A percentile compares a stretch with the other conserved stretches of the same genome.
Evolutionary conservation across 352 stramenopile species (phyloP).

Genomic region (Phytopythium aichiense): DNA sequence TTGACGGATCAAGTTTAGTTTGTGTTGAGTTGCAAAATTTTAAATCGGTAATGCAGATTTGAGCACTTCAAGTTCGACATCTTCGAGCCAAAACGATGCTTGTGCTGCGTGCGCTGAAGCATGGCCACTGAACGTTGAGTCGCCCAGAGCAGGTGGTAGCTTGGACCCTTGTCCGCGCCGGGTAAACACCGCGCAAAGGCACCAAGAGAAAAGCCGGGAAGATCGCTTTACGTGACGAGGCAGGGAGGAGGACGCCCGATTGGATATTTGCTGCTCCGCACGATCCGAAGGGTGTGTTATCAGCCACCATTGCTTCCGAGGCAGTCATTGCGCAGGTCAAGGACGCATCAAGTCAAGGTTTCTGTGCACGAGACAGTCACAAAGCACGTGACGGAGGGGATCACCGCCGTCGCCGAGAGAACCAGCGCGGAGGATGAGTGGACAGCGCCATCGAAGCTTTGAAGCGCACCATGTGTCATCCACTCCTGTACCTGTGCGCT

Average conservation of each 20-base stretch:
- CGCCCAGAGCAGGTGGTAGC: not conserved
- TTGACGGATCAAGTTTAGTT: too few relatives aligned
- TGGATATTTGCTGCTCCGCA: not conserved
- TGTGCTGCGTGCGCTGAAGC: too few relatives aligned
- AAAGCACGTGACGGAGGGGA: not conserved
- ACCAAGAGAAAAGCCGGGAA: not conserved
- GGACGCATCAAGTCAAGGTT: not conserved
- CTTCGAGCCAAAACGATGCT: too few relatives aligned
- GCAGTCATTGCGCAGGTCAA: not conserved
- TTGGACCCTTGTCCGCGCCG: not conserved
- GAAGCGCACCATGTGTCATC: not conserved
- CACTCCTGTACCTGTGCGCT: not conserved
- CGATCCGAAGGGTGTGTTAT: not conserved
- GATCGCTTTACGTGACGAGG: not conserved
- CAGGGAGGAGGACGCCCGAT: not conserved
- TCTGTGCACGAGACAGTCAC: not conserved
- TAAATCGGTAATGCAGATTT: too few relatives aligned
- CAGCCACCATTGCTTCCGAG: too few relatives aligned
- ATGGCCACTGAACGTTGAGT: not conserved
- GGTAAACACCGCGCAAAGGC: not conserved
- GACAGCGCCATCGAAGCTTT: not conserved
- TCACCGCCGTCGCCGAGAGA: not conserved
- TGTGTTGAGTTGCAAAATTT: too few relatives aligned
- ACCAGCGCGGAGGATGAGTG: not conserved
- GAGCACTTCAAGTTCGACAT: too few relatives aligned